Evolutionary conservation across 164 flowering plant species (phyloP).

Genomic region (Aristolochia californica): DNA sequence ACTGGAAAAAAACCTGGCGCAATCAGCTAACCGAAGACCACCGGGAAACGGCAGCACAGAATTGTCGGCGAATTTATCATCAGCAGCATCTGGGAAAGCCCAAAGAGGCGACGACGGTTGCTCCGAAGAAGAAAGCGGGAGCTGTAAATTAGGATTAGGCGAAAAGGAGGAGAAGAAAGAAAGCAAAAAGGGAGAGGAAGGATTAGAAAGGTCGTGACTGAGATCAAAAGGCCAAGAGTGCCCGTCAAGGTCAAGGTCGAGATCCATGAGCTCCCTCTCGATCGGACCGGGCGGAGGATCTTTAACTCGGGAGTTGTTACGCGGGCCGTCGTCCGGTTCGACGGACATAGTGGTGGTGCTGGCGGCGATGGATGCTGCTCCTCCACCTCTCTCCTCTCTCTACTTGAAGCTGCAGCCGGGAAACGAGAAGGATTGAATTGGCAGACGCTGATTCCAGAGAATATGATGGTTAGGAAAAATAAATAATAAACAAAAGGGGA

Average conservation of each 20-base stretch:
- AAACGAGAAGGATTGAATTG: constrained; percentile 2
- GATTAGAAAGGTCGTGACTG: constrained; percentile 35
- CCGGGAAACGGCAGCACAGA: constrained; percentile 3
- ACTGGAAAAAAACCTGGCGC: constrained; percentile 22
- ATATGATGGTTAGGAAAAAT: not conserved
- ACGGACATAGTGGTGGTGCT: too few relatives aligned
- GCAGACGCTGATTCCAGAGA: constrained; percentile 5
- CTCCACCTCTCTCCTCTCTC: too few relatives aligned
- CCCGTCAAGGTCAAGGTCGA: constrained; percentile 34
- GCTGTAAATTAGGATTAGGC: not conserved
- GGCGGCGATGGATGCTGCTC: too few relatives aligned
- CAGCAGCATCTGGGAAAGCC: constrained; percentile 53
- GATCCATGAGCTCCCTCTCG: constrained; percentile 31
- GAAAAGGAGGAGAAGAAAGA: constrained; percentile 4
- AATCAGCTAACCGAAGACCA: constrained; percentile 18
- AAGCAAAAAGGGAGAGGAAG: constrained; percentile 31
- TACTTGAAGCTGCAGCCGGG: too few relatives aligned
- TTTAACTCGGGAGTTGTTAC: not conserved
- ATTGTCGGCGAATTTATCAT: constrained; percentile 14
- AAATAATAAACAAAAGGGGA: not conserved
- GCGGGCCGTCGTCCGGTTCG: constrained; percentile 2
- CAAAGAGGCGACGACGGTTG: constrained; percentile 71
- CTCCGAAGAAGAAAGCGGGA: constrained; percentile 26
- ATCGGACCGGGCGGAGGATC: not conserved
- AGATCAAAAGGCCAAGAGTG: constrained; percentile 10